A percentile compares a stretch with the other conserved stretches of the same genome.
Conservation (phyloP, 306 rosid species). For the Lotus japonicus region DNA sequence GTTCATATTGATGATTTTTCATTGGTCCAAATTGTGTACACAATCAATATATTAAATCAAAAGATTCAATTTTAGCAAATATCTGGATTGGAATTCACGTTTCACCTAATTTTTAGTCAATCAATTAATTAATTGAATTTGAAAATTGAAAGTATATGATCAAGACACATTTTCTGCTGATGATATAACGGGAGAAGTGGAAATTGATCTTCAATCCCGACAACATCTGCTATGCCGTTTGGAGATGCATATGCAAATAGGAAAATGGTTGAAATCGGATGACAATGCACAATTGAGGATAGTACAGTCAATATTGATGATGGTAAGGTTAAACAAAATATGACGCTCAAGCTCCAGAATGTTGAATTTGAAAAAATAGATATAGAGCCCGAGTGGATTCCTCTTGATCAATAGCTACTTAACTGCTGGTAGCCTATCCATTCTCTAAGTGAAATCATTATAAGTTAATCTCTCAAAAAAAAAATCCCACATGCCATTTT, state of each 20-base stretch:
- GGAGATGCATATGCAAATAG: conserved; percentile 99
- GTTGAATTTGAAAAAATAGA: conserved; percentile 86
- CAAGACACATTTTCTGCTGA: conserved; percentile 88
- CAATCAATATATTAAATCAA: too few species aligned
- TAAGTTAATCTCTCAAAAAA: too few species aligned
- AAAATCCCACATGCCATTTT: too few species aligned
- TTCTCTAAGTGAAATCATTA: conserved; percentile 26
- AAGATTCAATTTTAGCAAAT: too few species aligned
- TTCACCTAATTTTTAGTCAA: too few species aligned
- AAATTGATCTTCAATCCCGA: conserved; percentile 90
- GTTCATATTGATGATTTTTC: too few species aligned
- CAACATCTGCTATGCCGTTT: conserved; percentile 89
- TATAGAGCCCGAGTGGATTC: conserved; percentile 87
- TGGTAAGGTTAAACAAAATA: conserved; percentile 68
- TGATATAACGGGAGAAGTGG: conserved; percentile 98
- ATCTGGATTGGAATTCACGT: too few species aligned
- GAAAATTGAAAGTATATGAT: conserved; percentile 86
- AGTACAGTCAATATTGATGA: conserved; percentile 71
- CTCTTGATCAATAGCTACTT: conserved; percentile 76
- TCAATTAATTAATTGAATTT: too few species aligned
- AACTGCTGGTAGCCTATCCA: conserved; percentile 8
- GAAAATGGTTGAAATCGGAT: conserved; percentile 91
- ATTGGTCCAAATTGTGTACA: too few species aligned
- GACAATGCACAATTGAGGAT: conserved; percentile 74
- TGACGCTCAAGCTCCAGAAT: conserved; percentile 78